phyloP scores from a whole-genome alignment of 805 yeast species.

The Candida nitratophila region DNA sequence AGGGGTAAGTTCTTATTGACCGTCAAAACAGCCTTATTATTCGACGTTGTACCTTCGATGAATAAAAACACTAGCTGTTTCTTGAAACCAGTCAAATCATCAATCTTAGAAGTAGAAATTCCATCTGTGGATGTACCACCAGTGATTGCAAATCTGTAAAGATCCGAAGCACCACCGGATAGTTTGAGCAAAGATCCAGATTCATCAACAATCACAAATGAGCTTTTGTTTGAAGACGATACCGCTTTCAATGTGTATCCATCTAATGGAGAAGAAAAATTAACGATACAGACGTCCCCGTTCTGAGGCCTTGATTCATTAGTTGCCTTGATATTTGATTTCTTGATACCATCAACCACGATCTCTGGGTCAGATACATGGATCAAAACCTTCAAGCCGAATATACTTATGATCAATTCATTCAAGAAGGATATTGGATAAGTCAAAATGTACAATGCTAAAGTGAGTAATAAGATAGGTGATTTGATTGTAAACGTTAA shows the following conservation, averaged over 20 bases:
- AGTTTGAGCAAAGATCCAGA: too few species aligned
- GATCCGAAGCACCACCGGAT: slow-evolving; percentile 6
- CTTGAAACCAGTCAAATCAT: background rate
- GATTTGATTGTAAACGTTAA: slow-evolving; percentile 17
- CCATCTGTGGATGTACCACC: background rate
- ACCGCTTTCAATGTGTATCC: slow-evolving; percentile 27
- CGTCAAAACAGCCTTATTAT: slow-evolving; percentile 70
- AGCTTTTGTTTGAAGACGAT: slow-evolving; percentile 1
- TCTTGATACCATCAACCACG: slow-evolving; percentile 43
- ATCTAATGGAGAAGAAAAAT: slow-evolving; percentile 56
- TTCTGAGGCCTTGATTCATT: slow-evolving; percentile 26
- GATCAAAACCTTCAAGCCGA: background rate
- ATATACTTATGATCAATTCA: background rate
- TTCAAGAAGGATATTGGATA: background rate
- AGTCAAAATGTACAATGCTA: background rate
- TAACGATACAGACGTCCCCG: slow-evolving; percentile 48
- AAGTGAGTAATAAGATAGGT: slow-evolving; percentile 20
- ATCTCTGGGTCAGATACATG: slow-evolving; percentile 20
- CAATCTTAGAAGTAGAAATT: background rate
- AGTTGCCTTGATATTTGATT: slow-evolving; percentile 29
- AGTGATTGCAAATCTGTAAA: background rate
- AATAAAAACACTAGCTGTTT: slow-evolving; percentile 22
- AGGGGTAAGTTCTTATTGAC: slow-evolving; percentile 27
- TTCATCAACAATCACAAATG: slow-evolving; percentile 9
- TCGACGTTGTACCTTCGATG: slow-evolving; percentile 81